phyloP scores from a whole-genome alignment of 176 grass and related monocot species.

The Ampelocalamus luodianensis region DNA sequence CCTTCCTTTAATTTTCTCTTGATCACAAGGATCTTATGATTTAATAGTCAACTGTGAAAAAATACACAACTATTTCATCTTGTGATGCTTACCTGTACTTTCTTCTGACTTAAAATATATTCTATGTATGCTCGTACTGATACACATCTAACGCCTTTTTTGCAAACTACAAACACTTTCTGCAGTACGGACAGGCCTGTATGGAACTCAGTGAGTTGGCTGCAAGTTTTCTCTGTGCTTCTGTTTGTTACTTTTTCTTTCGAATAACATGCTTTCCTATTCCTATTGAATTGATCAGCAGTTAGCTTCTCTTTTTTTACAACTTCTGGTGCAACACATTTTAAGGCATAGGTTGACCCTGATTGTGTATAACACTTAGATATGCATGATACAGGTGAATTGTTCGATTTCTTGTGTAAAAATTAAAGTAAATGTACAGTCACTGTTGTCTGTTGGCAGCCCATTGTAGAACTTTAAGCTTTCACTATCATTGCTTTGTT shows the following conservation, averaged over 20 bases:
- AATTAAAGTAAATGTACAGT: background rate
- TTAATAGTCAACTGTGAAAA: background rate
- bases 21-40: background rate
- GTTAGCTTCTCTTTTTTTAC: background rate
- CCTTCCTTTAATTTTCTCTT: background rate
- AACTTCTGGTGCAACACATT: background rate
- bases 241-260: background rate
- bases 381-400: background rate
- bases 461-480: background rate
- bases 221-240: background rate
- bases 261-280: background rate
- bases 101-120: slow-evolving; percentile 14
- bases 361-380: too few species aligned
- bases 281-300: background rate
- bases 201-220: slow-evolving; percentile 92
- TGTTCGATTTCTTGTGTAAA: background rate
- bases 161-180: slow-evolving; percentile 24
- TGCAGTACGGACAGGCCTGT: slow-evolving; percentile 77
- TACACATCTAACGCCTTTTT: slow-evolving; percentile 6
- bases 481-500: background rate
- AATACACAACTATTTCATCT: background rate
- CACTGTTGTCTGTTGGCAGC: background rate
- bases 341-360: background rate
- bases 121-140: background rate
- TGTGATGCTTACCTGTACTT: background rate